Base-by-base conservation (phyloP, 2,329 filamentous ascomycete genomes). In the Nothophoma quercina region DNA sequence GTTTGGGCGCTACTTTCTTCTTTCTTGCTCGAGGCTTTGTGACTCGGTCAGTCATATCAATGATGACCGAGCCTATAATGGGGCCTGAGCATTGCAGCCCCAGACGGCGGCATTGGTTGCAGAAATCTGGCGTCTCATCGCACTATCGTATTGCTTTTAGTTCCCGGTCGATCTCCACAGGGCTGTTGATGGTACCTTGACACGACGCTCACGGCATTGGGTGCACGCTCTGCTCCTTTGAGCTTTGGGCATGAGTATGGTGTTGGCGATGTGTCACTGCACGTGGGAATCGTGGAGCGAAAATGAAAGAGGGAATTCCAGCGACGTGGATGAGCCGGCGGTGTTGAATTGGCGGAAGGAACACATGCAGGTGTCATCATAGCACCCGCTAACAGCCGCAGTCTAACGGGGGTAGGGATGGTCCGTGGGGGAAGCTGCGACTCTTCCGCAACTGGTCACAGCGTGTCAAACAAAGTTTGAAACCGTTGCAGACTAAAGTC, bases 1-100 rank as follows among this genome's bases (percentile, higher is more conserved):
- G 34, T 26, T 53, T 52, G 22, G 43, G 16, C 1, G 51, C 42
- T 25, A 53, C 34, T 46, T 56, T 64, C 40, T 67, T 68, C 56
- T 67, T 69, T 7, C 63, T 57, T 18, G 45, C 54, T 41, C 62
- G 60, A 9, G 68, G 67, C 45, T 65, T 71, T 9, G 58, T 51
- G 2, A 70, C 59, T 35, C 64, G 65, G 19, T 70, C 65, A 0
- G 69, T 72, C 69, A 72, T 72, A 25, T 72, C 69, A 45, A 73
- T 73, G 41, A 73, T 68, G 25, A 71, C 64, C 15, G 68, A 70
- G 43, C 68, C 69, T 19, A 69, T 61, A 3, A 69, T 35, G 1
- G 69, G 66, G 10, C 70, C 69, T 13, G 67, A 70, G 58, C 70
- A 72, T 16, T 49, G 36, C 26, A 72, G 58, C 13, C 65, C 62